Evolutionary conservation across 139 green algal genomes (phyloP).

Genomic region (Tetratostichococcus sp.): DNA sequence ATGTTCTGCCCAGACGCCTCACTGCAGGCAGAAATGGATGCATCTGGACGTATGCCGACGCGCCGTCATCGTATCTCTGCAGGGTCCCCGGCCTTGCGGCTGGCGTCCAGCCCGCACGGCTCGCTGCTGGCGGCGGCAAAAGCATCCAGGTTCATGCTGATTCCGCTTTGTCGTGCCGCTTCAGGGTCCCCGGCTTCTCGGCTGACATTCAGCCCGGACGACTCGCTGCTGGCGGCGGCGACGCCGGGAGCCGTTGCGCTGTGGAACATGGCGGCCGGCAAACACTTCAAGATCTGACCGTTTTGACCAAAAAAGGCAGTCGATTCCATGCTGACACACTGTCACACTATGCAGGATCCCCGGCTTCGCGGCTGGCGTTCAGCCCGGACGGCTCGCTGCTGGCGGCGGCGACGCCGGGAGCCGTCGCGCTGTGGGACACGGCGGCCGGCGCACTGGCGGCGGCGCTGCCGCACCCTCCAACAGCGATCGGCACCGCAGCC

Average conservation of each 20-base stretch:
- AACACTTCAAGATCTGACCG: not conserved
- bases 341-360: not conserved
- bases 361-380: constrained; percentile 38
- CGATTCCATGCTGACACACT: not conserved
- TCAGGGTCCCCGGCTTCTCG: constrained; percentile 1
- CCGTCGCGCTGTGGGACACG: constrained; percentile 68
- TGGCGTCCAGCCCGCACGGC: too few relatives aligned
- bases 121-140: too few relatives aligned
- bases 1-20: too few relatives aligned
- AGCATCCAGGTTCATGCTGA: too few relatives aligned
- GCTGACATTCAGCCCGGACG: constrained; percentile 62
- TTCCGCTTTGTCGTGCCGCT: too few relatives aligned
- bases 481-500: too few relatives aligned
- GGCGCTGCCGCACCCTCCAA: constrained; percentile 31
- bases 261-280: constrained; percentile 53
- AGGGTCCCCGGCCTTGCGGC: too few relatives aligned
- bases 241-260: constrained; percentile 42
- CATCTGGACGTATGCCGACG: too few relatives aligned
- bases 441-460: constrained; percentile 32
- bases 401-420: constrained; percentile 37
- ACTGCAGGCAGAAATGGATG: too few relatives aligned
- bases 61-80: too few relatives aligned
- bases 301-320: not conserved
- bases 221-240: constrained; percentile 59
- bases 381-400: constrained; percentile 66